Percentiles rank a stretch among this genome's conserved stretches.
Evolutionary conservation across 1,284 basidiomycete genomes (phyloP).

Genomic region (Cutaneotrichosporon arboriforme): DNA sequence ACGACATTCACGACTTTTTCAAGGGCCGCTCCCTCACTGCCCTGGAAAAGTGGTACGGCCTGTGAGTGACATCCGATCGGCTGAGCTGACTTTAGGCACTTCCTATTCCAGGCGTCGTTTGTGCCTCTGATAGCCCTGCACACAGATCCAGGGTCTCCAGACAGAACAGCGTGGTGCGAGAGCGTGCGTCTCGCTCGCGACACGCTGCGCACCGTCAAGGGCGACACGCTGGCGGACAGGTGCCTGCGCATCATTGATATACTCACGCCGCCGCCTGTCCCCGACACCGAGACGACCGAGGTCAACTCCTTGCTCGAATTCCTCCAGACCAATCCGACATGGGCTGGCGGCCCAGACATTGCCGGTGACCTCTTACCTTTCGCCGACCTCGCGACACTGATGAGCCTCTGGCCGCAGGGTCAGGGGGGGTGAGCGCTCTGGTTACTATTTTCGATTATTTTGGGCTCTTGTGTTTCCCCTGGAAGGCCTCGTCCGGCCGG

Average conservation of each 20-base stretch:
- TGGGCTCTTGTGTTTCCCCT: not conserved
- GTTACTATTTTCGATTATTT: not conserved
- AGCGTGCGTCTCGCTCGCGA: conserved; percentile 15
- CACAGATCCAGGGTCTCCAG: conserved; percentile 14
- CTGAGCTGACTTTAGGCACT: conserved; percentile 16
- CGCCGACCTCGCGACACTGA: conserved; percentile 17
- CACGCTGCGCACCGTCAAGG: conserved; percentile 8
- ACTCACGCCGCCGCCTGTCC: conserved; percentile 9
- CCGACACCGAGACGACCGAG: conserved; percentile 1
- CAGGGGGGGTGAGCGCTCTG: not conserved
- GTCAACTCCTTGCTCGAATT: conserved; percentile 8
- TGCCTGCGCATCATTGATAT: conserved; percentile 18
- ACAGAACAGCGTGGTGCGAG: conserved; percentile 9
- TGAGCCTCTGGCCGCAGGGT: conserved; percentile 12
- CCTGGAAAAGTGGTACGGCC: conserved; percentile 25
- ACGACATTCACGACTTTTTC: conserved; percentile 22
- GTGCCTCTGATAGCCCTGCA: conserved; percentile 24
- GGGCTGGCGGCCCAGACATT: conserved; percentile 5
- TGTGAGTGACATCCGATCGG: conserved; percentile 12
- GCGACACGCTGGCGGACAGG: conserved; percentile 19
- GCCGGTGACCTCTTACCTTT: conserved; percentile 16
- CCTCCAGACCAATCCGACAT: conserved; percentile 13
- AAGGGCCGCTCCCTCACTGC: conserved; percentile 7
- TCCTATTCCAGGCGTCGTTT: conserved; percentile 26
- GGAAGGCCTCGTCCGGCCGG: too few species aligned